A percentile compares a stretch with the other conserved stretches of the same genome.
Evolutionary conservation across 2,329 filamentous ascomycete genomes (phyloP).

Genomic region (Mycosphaerelloides madeirae): DNA sequence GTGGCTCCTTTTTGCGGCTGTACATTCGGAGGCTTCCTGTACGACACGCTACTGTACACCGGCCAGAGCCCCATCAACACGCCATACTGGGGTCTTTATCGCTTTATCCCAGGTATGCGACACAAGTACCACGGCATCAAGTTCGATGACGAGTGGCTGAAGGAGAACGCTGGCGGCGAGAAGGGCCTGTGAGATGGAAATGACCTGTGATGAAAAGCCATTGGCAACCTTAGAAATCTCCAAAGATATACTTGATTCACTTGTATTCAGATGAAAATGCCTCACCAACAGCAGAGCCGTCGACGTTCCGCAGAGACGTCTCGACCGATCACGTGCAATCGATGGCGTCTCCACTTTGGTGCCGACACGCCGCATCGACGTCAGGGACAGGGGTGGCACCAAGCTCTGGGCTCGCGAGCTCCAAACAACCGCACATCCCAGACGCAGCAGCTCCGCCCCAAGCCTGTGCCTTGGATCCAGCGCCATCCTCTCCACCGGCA

Average conservation of each 20-base stretch:
- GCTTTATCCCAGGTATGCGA: conserved; percentile 31
- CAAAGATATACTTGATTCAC: too few relatives aligned
- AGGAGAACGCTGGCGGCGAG: conserved; percentile 10
- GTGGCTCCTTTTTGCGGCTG: conserved; percentile 64
- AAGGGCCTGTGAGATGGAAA: not conserved
- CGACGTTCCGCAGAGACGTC: too few relatives aligned
- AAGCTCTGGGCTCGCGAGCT: too few relatives aligned
- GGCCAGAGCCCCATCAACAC: conserved; percentile 67
- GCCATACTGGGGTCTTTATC: conserved; percentile 59
- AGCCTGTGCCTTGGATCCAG: too few relatives aligned
- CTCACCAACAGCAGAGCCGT: too few relatives aligned
- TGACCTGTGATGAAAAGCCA: too few relatives aligned
- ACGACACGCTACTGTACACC: conserved; percentile 65
- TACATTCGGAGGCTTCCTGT: conserved; percentile 60
- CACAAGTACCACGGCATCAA: conserved; percentile 22
- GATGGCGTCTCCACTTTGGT: too few relatives aligned
- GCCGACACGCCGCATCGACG: not conserved
- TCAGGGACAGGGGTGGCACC: not conserved
- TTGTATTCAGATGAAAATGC: too few relatives aligned
- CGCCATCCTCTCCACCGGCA: too few relatives aligned
- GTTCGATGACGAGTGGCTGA: conserved; percentile 22
- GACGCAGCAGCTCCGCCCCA: too few relatives aligned
- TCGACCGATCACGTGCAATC: not conserved
- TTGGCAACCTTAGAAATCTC: too few relatives aligned
- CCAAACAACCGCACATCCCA: too few relatives aligned